Percentiles rank a stretch among this genome's conserved stretches.
These are phyloP conservation scores for Plantago ovata DNA, from an alignment of 257 asterid genomes.

Conservation along the genomic window DNA sequence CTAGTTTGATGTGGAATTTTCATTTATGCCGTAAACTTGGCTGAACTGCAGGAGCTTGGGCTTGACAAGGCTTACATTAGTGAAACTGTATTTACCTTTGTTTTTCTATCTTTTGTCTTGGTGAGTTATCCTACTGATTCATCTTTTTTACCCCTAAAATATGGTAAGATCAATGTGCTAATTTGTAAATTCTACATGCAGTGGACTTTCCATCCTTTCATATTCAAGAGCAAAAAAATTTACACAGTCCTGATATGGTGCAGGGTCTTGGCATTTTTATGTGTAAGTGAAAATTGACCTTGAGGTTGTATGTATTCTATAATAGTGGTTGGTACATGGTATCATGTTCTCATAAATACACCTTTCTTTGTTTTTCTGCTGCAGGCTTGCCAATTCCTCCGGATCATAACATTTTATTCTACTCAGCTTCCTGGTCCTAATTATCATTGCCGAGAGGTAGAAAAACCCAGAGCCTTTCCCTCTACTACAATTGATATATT, in stretches of 20 bases:
- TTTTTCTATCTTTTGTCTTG: conserved; percentile 75
- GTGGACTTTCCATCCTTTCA: conserved; percentile 99
- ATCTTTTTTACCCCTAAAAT: not conserved
- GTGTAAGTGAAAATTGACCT: conserved; percentile 46
- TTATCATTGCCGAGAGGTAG: conserved; percentile 97
- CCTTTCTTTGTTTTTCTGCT: conserved; percentile 14
- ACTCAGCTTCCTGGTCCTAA: conserved; percentile 98
- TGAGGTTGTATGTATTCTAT: no score
- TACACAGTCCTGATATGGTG: conserved; percentile 96
- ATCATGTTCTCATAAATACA: not conserved
- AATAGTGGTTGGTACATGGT: no score
- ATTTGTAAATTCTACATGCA: conserved; percentile 39
- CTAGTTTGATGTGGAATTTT: conserved; percentile 10
- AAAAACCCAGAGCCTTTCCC: not conserved
- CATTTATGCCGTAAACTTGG: conserved; percentile 20
- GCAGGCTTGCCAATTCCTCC: conserved; percentile 89
- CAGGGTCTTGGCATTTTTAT: conserved; percentile 91
- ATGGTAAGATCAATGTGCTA: not conserved
- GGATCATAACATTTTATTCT: conserved; percentile 87
- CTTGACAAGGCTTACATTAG: conserved; percentile 79
- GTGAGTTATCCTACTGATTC: conserved; percentile 42
- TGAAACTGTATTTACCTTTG: conserved; percentile 73
- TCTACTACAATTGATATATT: not conserved
- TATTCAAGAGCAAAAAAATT: conserved; percentile 82
- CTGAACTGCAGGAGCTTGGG: conserved; percentile 76